These are phyloP conservation scores for Anacardium occidentale DNA, from an alignment of 345 rosid genomes.

Conservation along the genomic window DNA sequence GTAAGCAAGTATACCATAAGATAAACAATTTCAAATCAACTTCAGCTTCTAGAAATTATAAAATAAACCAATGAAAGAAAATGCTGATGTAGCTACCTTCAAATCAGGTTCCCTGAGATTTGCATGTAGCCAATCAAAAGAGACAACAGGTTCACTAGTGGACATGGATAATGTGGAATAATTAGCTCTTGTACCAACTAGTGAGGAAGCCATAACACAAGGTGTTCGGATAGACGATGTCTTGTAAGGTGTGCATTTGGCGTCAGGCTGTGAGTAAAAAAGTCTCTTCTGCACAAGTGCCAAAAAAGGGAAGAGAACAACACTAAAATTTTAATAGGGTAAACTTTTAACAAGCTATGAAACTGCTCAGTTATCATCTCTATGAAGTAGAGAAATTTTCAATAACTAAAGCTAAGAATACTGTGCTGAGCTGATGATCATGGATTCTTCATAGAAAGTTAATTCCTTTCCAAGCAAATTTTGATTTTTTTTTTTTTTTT, in stretches of 20 bases:
- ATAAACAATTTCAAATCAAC: not conserved
- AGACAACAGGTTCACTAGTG: conserved; percentile 71
- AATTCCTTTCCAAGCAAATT: not conserved
- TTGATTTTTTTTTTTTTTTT: too few species aligned
- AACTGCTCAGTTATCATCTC: too few species aligned
- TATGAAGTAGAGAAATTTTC: too few species aligned
- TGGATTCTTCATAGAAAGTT: not conserved
- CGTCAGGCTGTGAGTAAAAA: conserved; percentile 27
- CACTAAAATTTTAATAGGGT: not conserved
- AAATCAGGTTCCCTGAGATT: conserved; percentile 72
- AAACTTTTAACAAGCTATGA: not conserved
- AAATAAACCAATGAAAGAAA: not conserved
- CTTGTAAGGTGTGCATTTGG: conserved; percentile 27
- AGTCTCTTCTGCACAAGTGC: conserved; percentile 47
- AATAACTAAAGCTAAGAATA: too few species aligned
- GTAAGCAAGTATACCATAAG: not conserved
- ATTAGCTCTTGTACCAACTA: conserved; percentile 29
- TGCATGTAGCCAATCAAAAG: conserved; percentile 92
- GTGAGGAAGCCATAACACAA: conserved; percentile 53
- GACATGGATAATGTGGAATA: conserved; percentile 54
- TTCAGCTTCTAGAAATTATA: not conserved
- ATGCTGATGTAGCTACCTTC: conserved; percentile 49
- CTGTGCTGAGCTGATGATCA: too few species aligned
- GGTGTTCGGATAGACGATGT: conserved; percentile 34
- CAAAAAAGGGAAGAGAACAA: conserved; percentile 1